Base-by-base conservation (phyloP, 768 basidiomycete genomes). In the Naematelia encephala region DNA sequence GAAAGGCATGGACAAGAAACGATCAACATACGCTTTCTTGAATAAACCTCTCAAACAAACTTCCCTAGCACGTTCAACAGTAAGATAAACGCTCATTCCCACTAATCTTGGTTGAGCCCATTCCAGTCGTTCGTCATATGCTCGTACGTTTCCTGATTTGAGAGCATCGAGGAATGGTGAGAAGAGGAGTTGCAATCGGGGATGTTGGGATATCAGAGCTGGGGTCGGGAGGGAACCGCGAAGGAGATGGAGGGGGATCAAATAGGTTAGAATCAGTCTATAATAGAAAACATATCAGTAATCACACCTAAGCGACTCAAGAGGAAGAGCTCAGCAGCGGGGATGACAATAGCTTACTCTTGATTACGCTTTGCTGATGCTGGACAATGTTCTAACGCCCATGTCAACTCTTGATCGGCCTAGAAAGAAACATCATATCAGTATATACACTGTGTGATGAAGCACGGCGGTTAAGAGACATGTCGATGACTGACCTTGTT, bases 261-360 rank as follows among this genome's bases (percentile, higher is more conserved):
- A 83, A 74, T 90, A 96, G 22, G 87, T 88, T 53, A 98, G 80
- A 57, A 97, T 92, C 10, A 93, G 87, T 73, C 92, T 97, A 60
- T 12, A 23, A 21, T 21, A 11, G 23, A 10, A 11, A 14, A 50
- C n/a, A n/a, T n/a, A n/a, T n/a, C n/a, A n/a, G n/a, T n/a, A n/a
- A n/a, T n/a, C n/a, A n/a, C n/a, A n/a, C n/a, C n/a, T n/a, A n/a
- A n/a, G n/a, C n/a, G n/a, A n/a, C n/a, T n/a, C n/a, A n/a, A n/a
- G n/a, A n/a, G n/a, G n/a, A n/a, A n/a, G n/a, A n/a, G 14, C 25
- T 64, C 12, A 45, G 46, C 51, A n/a, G 5, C 16, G 5, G 25
- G 46, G 19, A 54, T 28, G 19, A 29, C 34, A 23, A 5, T 12
- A 19, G 69, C 87, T 51, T 70, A 93, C 91, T 91, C 86, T 79